phyloP scores from a whole-genome alignment of 352 stramenopile genomes.

The Phytophthora uliginosa region DNA sequence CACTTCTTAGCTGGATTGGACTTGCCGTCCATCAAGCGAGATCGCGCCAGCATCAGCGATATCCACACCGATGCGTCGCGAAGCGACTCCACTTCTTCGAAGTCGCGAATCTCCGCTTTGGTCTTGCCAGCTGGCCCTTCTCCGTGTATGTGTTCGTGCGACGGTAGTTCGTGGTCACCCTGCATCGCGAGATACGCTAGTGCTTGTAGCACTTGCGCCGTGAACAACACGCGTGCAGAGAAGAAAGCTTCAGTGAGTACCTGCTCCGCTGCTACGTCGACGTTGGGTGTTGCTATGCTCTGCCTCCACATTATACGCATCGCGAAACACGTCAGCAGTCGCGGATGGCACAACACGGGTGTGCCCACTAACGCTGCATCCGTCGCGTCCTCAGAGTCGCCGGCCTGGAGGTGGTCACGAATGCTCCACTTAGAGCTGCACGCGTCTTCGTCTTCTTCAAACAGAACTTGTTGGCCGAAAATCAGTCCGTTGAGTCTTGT shows the following conservation, averaged over 20 bases:
- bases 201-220: slow-evolving; percentile 68
- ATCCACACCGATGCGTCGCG: slow-evolving; percentile 66
- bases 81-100: slow-evolving; percentile 68
- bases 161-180: slow-evolving; percentile 5
- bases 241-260: slow-evolving; percentile 70
- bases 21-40: slow-evolving; percentile 43
- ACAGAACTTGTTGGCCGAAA: slow-evolving; percentile 81
- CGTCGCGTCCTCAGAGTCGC: slow-evolving; percentile 29
- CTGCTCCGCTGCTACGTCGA: slow-evolving; percentile 45
- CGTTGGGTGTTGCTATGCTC: slow-evolving; percentile 37
- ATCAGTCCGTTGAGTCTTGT: slow-evolving; percentile 63
- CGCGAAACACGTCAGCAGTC: slow-evolving; percentile 65
- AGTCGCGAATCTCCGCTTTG: slow-evolving; percentile 45
- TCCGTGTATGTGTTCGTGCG: slow-evolving; percentile 4
- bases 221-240: slow-evolving; percentile 62
- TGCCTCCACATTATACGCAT: slow-evolving; percentile 60
- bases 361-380: slow-evolving; percentile 38
- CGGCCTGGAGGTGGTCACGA: slow-evolving; percentile 11
- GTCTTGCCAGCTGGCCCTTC: slow-evolving; percentile 4
- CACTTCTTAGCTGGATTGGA: slow-evolving; percentile 22
- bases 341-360: slow-evolving; percentile 61
- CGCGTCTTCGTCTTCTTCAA: slow-evolving; percentile 66
- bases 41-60: slow-evolving; percentile 55
- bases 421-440: slow-evolving; percentile 19
- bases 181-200: slow-evolving; percentile 52